Evolutionary conservation across 257 asterid genomes (phyloP), one percentile per base, ranked within the genome.

Genomic region (Solanum bulbocastanum): DNA sequence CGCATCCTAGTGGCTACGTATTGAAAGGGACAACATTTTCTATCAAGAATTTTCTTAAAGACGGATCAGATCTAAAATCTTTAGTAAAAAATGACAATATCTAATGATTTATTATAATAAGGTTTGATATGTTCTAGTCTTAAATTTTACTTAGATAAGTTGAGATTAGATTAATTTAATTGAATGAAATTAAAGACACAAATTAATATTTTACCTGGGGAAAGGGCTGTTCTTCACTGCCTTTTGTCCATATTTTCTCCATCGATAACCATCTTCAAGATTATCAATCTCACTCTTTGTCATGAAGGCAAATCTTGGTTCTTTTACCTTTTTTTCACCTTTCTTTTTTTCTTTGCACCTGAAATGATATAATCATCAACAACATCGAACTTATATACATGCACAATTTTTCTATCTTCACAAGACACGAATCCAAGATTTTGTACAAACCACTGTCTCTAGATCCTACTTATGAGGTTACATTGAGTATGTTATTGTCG

Each of bases 201-300:
- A 49, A 49, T 5, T 49, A 49, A 49, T 39, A 33, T 25, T 14
- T 27, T 46, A 93, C 97, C 97, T 94, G 18, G 97, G 96, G 88
- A 90, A 94, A 40, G 94, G 91, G 93, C 94, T 94, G 74, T 93
- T 94, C 88, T 94, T 94, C 40, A 94, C 97, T 4, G 95, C 95
- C 36, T 94, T 94, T 44, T 94, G 97, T 5, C 97, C 97, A 65
- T 94, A 94, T 83, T 94, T 94, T 91, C 97, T 91, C 97, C 97
- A 94, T 89, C 96, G 89, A 40, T 93, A 94, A 13, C 97, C 97
- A 88, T 94, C 97, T 92, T 94, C 97, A 36, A 94, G 92, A 86
- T 92, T 93, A 89, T 94, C 97, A 16, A 94, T 92, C 86, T 93
- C 97, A 46, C 96, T 93, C 89, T 93, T 92, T 0, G 97, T 94